These are phyloP conservation scores for Odontarrhena argentea DNA, from an alignment of 345 rosid genomes.

Conservation along the genomic window DNA sequence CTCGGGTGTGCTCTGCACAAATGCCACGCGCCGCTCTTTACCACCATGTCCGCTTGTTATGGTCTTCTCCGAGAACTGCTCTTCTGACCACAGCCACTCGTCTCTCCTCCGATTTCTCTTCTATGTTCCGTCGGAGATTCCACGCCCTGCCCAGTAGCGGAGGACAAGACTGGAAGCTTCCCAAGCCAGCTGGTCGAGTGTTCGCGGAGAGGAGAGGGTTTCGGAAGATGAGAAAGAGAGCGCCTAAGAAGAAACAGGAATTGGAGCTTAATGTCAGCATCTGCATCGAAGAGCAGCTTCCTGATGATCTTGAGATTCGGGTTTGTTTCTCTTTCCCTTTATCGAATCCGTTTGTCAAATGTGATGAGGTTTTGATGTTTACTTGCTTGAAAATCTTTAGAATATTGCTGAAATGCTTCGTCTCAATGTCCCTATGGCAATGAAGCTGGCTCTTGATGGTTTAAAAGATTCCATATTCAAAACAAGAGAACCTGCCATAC, in stretches of 20 bases:
- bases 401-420: constrained; percentile 86
- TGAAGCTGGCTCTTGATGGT: constrained; percentile 74
- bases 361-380: not conserved
- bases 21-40: constrained; percentile 51
- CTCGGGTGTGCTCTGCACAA: constrained; percentile 45
- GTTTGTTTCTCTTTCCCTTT: constrained; percentile 34
- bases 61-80: constrained; percentile 21
- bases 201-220: constrained; percentile 64
- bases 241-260: constrained; percentile 53
- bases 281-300: constrained; percentile 81
- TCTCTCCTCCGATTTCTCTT: constrained; percentile 23
- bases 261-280: constrained; percentile 79
- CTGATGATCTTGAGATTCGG: constrained; percentile 82
- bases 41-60: constrained; percentile 23
- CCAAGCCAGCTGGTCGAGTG: constrained; percentile 32
- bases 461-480: constrained; percentile 59
- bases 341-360: not conserved
- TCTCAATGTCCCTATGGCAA: constrained; percentile 80
- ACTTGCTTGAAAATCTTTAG: constrained; percentile 42
- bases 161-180: constrained; percentile 38
- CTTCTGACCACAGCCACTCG: constrained; percentile 23
- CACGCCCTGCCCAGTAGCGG: constrained; percentile 35
- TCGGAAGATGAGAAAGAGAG: constrained; percentile 58
- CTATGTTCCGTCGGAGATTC: constrained; percentile 44
- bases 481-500: constrained; percentile 73